Conservation (phyloP, 2,329 filamentous ascomycete species). For the Arthroderma sp. region DNA sequence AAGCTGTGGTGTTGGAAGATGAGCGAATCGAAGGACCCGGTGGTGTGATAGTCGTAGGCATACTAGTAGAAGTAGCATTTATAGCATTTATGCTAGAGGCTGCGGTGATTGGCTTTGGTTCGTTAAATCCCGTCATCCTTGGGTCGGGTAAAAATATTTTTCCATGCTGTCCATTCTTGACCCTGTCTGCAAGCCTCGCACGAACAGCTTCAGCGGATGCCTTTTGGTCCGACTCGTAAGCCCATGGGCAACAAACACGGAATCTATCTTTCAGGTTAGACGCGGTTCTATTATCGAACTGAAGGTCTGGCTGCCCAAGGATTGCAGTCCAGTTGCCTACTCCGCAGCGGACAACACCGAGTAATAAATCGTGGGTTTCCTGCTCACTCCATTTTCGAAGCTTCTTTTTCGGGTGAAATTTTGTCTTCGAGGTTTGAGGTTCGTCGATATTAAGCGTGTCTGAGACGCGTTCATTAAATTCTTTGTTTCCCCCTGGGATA, state of each 20-base stretch:
- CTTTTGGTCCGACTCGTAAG: slow-evolving; percentile 28
- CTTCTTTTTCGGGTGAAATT: slow-evolving; percentile 36
- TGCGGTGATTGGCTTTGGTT: background rate
- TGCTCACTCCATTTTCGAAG: slow-evolving; percentile 45
- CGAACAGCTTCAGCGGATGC: slow-evolving; percentile 25
- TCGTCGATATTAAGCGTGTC: background rate
- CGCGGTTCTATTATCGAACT: slow-evolving; percentile 46
- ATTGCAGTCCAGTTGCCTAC: slow-evolving; percentile 55
- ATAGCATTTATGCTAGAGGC: background rate
- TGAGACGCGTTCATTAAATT: background rate
- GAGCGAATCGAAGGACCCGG: background rate
- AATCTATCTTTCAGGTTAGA: slow-evolving; percentile 51
- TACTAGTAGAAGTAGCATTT: background rate
- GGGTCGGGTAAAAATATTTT: slow-evolving; percentile 14
- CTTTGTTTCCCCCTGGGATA: background rate
- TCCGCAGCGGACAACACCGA: slow-evolving; percentile 47
- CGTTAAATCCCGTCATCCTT: slow-evolving; percentile 7
- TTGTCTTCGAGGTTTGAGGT: slow-evolving; percentile 5
- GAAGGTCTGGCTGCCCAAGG: slow-evolving; percentile 41
- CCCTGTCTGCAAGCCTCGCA: slow-evolving; percentile 8
- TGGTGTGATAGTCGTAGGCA: background rate
- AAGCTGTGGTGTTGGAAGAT: background rate
- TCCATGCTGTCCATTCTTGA: slow-evolving; percentile 5
- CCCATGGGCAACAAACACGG: slow-evolving; percentile 41
- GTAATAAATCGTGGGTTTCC: slow-evolving; percentile 45